Evolutionary conservation across 2,329 filamentous ascomycete species (phyloP).

Genomic region (Hypomyces perniciosus): DNA sequence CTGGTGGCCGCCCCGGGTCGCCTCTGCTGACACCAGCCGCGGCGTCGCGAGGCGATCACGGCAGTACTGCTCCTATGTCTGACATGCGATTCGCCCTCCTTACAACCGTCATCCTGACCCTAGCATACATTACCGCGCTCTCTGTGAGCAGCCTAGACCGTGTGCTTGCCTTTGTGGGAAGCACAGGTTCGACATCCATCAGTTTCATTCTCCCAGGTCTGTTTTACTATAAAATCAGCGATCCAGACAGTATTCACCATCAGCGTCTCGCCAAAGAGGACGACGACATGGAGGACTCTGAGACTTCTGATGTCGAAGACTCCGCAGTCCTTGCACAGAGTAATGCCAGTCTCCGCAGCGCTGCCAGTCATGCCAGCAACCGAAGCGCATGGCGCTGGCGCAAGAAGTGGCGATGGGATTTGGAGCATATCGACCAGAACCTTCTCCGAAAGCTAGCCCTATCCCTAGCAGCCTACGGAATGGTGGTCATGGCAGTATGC

Average conservation of each 20-base stretch:
- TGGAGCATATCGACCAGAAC: slow-evolving; percentile 58
- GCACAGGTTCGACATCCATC: slow-evolving; percentile 89
- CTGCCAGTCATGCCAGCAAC: slow-evolving; percentile 29
- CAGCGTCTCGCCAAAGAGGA: slow-evolving; percentile 86
- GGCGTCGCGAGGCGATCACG: slow-evolving; percentile 42
- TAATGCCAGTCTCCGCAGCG: slow-evolving; percentile 40
- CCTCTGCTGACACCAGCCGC: slow-evolving; percentile 35
- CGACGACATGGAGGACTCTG: slow-evolving; percentile 66
- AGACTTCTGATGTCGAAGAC: slow-evolving; percentile 46
- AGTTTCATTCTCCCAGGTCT: slow-evolving; percentile 93
- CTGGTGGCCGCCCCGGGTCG: slow-evolving; percentile 33
- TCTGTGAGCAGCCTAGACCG: slow-evolving; percentile 85
- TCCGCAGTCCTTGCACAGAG: slow-evolving; percentile 39
- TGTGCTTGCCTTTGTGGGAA: slow-evolving; percentile 91
- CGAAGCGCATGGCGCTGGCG: slow-evolving; percentile 44
- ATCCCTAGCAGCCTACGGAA: slow-evolving; percentile 73
- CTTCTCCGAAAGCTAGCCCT: slow-evolving; percentile 67
- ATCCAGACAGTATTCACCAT: slow-evolving; percentile 79
- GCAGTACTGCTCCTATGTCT: slow-evolving; percentile 61
- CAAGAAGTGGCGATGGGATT: slow-evolving; percentile 52
- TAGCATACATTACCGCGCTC: slow-evolving; percentile 83
- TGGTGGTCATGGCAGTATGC: slow-evolving; percentile 85
- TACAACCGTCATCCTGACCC: slow-evolving; percentile 76
- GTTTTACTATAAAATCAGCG: slow-evolving; percentile 98
- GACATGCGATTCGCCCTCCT: slow-evolving; percentile 85